These are phyloP conservation scores for Paramecium primaurelia DNA, from an alignment of 73 alveolate species.

Conservation along the genomic window DNA sequence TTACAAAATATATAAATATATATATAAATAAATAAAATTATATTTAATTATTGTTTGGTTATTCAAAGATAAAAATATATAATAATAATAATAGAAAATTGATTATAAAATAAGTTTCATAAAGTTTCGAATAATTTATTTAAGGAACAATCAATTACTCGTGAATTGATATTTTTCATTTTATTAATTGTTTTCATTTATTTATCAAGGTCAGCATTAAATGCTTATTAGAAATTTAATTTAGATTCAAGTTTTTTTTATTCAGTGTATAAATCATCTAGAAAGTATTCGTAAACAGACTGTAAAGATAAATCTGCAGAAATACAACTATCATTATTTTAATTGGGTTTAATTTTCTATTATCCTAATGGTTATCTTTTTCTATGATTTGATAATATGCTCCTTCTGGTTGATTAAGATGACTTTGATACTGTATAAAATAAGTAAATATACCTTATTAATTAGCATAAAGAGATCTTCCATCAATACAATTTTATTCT, in stretches of 20 bases:
- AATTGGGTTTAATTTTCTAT: background rate
- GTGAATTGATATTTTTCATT: background rate
- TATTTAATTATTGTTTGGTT: too few relatives aligned
- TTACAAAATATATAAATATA: too few relatives aligned
- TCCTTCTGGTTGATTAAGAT: background rate
- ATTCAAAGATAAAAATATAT: background rate
- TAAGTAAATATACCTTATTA: background rate
- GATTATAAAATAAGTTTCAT: background rate
- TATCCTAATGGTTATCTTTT: background rate
- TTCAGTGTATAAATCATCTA: background rate
- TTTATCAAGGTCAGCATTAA: background rate
- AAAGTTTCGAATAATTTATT: background rate
- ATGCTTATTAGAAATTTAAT: background rate
- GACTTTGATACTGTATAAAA: background rate
- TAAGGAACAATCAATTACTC: background rate
- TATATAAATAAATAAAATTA: too few relatives aligned
- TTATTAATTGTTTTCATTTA: background rate
- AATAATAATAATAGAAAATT: background rate
- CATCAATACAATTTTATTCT: background rate
- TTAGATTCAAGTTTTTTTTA: background rate
- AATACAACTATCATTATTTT: background rate
- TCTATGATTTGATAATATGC: background rate
- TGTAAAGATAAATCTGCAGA: background rate
- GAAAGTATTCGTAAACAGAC: background rate
- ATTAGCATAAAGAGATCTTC: background rate